Evolutionary conservation across 106 monocot genomes (phyloP), one percentile per base, ranked within the genome.

Genomic region (Gastrodia elata): DNA sequence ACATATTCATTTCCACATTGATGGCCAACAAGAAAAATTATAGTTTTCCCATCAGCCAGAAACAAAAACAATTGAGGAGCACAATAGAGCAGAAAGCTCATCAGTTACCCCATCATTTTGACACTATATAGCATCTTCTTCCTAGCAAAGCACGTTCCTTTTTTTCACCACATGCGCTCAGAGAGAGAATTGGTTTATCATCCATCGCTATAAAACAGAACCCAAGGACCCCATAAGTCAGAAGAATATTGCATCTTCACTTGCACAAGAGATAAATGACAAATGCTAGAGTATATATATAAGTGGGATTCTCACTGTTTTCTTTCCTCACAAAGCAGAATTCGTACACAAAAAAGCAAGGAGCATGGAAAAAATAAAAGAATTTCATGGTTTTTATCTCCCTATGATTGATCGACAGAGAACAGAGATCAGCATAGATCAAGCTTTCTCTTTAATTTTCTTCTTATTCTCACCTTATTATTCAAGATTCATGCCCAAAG

Each of bases 1-100:
- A 68, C 59, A 27, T 22, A 6, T 43, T 41, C 28, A 57, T 82
- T 79, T 81, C 79, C 65, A 56, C 49, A 72, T 78, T 71, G 32
- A 76, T 75, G 46, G 71, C 77, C 68, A 36, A 72, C 65, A 83
- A 65, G 40, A 38, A 13, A 68, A 40, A 36, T 25, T 28, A 16
- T 57, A 61, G 34, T 68, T 70, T 25, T 38, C 64, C 68, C 76
- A 73, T 71, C 30, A 68, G 72, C 73, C 68, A 71, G 64, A 71
- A 81, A 71, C 81, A 81, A 75, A 80, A n/a, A n/a, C n/a, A n/a
- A n/a, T n/a, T n/a, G 83, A 85, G 83, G 80, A 83, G 78, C 85
- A 76, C 76, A 79, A 65, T 71, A 46, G 74, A 77, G 78, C 76
- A 76, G 75, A 73, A 77, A 59, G 41, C 68, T 83, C 61, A 77